Evolutionary conservation across 2,329 filamentous ascomycete species (phyloP).

Genomic region (Aphanocladium album): DNA sequence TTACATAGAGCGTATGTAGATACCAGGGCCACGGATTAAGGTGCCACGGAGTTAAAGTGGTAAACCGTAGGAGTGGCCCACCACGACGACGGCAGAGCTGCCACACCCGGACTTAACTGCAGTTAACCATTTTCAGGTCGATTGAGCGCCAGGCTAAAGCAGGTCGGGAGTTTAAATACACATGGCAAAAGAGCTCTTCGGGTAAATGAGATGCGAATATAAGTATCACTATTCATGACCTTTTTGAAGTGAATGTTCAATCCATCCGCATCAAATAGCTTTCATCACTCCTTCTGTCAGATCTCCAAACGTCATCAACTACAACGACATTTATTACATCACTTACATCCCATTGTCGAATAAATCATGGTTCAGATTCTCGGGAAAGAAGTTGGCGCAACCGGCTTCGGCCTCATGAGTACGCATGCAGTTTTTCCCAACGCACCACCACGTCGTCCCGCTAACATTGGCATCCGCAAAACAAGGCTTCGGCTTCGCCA

Average conservation of each 20-base stretch:
- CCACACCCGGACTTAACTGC: neutral
- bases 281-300: neutral
- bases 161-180: neutral
- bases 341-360: neutral
- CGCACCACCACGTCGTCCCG: too few relatives aligned
- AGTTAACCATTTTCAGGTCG: too few relatives aligned
- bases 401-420: slow-evolving; percentile 54
- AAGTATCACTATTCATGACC: neutral
- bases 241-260: too few relatives aligned
- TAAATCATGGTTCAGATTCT: slow-evolving; percentile 30
- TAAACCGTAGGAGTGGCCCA: neutral
- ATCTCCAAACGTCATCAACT: neutral
- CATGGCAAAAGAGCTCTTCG: neutral
- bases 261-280: neutral
- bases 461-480: slow-evolving; percentile 25
- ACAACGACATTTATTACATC: neutral
- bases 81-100: neutral
- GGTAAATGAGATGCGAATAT: neutral
- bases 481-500: slow-evolving; percentile 1
- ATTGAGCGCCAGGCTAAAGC: neutral
- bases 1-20: neutral
- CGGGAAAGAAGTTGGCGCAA: slow-evolving; percentile 41
- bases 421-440: too few relatives aligned
- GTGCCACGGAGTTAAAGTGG: neutral
- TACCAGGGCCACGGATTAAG: neutral